Evolutionary conservation across 2,329 filamentous ascomycete species (phyloP).

Genomic region (Trichophyton benhamiae): DNA sequence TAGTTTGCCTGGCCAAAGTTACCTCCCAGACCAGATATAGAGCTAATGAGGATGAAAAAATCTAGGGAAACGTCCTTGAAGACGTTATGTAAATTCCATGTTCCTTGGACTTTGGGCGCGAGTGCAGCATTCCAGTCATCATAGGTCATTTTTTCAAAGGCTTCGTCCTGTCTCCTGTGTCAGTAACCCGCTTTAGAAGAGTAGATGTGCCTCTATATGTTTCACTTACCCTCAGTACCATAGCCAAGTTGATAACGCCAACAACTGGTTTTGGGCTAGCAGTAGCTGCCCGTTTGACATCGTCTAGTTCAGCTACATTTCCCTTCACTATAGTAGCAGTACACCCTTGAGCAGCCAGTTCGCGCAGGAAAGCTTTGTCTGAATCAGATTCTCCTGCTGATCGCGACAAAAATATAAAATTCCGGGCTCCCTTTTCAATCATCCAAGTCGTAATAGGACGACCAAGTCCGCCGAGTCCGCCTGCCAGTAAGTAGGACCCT

Average conservation of each 20-base stretch:
- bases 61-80: conserved; percentile 9
- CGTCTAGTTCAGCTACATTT: conserved; percentile 10
- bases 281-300: conserved; percentile 3
- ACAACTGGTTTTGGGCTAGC: background rate
- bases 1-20: conserved; percentile 8
- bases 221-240: conserved; percentile 10
- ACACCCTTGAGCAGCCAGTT: background rate
- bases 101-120: conserved; percentile 19
- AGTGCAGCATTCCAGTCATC: conserved; percentile 12
- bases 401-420: conserved; percentile 23
- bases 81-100: conserved; percentile 16
- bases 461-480: conserved; percentile 8
- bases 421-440: conserved; percentile 16
- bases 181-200: background rate
- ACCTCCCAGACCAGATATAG: conserved; percentile 4
- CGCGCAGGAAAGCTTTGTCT: background rate
- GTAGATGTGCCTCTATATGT: background rate
- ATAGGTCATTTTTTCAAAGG: background rate
- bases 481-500: conserved; percentile 6
- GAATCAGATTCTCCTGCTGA: conserved; percentile 13
- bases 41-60: conserved; percentile 15
- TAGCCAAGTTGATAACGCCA: conserved; percentile 10
- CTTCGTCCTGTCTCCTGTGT: background rate
- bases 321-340: conserved; percentile 9
- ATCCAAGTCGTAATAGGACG: conserved; percentile 6